Conservation (phyloP, 2,329 filamentous ascomycete species). For the Pseudogymnoascus sp. region DNA sequence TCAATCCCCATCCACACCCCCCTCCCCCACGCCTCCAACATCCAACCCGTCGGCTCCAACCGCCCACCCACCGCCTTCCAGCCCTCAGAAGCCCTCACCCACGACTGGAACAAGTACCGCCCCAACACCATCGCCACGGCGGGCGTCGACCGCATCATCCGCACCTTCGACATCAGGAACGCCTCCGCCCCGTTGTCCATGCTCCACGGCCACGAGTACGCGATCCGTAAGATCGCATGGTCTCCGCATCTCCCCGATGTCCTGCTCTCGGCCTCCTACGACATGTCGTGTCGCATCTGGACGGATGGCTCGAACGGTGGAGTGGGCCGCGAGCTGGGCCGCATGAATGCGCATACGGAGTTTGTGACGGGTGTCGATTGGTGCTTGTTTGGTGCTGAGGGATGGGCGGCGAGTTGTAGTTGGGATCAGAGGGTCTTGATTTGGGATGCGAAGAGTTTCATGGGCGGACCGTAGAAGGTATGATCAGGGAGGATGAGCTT, state of each 20-base stretch:
- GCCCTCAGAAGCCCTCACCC: constrained; percentile 68
- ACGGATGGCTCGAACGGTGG: constrained; percentile 57
- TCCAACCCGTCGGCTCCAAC: constrained; percentile 20
- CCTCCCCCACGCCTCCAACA: not conserved
- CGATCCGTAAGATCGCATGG: constrained; percentile 78
- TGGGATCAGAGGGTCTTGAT: constrained; percentile 90
- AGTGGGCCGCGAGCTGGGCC: constrained; percentile 39
- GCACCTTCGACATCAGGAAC: constrained; percentile 83
- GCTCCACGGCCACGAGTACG: constrained; percentile 82
- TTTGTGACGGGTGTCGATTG: constrained; percentile 95
- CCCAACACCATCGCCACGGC: constrained; percentile 76
- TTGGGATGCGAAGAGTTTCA: constrained; percentile 74
- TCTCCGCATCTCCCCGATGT: constrained; percentile 88
- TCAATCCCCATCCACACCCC: constrained; percentile 62
- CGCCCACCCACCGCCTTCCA: constrained; percentile 25
- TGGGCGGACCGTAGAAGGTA: constrained; percentile 31
- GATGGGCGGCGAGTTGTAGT: constrained; percentile 88
- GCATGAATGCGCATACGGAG: constrained; percentile 88
- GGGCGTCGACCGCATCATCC: constrained; percentile 78
- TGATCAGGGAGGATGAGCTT: not conserved
- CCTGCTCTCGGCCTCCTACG: constrained; percentile 82
- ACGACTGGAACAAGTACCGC: constrained; percentile 99
- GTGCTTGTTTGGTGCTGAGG: constrained; percentile 91
- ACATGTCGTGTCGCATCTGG: constrained; percentile 96
- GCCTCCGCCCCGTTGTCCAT: constrained; percentile 61